Evolutionary conservation across 106 monocot genomes (phyloP).

Genomic region (Apostasia ramifera): DNA sequence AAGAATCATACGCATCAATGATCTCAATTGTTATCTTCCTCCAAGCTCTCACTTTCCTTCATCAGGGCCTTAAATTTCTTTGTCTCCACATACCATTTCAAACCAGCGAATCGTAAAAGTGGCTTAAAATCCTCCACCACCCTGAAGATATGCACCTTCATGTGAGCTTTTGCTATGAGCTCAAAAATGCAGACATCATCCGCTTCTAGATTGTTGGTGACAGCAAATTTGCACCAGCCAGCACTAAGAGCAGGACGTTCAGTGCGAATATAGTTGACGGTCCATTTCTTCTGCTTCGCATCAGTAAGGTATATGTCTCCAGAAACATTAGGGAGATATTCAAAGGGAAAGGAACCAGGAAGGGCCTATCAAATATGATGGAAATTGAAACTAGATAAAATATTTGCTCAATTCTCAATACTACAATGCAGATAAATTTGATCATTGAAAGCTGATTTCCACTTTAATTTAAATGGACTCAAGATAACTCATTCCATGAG

Average conservation of each 20-base stretch:
- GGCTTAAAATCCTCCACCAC: constrained; percentile 48
- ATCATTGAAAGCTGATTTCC: too few species aligned
- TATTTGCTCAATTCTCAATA: too few species aligned
- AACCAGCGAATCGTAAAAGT: constrained; percentile 5
- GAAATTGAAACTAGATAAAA: too few species aligned
- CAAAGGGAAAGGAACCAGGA: constrained; percentile 20
- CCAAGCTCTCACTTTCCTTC: too few species aligned
- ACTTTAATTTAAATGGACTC: too few species aligned
- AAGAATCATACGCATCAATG: too few species aligned
- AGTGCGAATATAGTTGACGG: constrained; percentile 19
- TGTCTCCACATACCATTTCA: too few species aligned
- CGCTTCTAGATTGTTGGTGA: constrained; percentile 41
- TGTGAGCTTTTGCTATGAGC: constrained; percentile 19
- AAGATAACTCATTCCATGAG: too few species aligned
- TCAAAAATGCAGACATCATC: constrained; percentile 60
- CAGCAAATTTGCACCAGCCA: constrained; percentile 50
- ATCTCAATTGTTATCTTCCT: too few species aligned
- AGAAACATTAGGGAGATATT: constrained; percentile 21
- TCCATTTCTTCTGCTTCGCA: constrained; percentile 30
- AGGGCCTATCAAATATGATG: constrained; percentile 17
- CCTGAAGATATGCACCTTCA: constrained; percentile 58
- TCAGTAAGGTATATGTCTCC: constrained; percentile 34
- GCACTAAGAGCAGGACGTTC: constrained; percentile 31
- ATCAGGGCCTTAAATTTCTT: too few species aligned
- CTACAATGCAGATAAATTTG: too few species aligned